phyloP scores from a whole-genome alignment of 179 eudicot genomes.

The Silene vulgaris region DNA sequence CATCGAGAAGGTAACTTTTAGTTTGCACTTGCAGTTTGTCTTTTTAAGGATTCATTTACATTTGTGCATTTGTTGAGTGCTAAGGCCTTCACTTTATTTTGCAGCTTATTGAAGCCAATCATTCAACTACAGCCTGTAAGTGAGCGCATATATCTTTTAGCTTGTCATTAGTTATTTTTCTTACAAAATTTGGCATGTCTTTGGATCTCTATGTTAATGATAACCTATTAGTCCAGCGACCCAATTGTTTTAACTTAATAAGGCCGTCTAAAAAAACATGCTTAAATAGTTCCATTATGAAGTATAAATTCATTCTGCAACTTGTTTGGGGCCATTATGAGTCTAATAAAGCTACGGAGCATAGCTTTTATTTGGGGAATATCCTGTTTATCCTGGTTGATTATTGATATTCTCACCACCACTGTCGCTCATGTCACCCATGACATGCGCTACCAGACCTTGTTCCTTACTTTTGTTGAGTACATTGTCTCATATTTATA shows the following conservation, averaged over 20 bases:
- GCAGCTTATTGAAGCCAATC: constrained; percentile 45
- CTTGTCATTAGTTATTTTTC: background rate
- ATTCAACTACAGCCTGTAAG: constrained; percentile 47
- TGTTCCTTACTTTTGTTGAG: background rate
- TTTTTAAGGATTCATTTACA: background rate
- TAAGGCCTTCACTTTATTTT: constrained; percentile 20
- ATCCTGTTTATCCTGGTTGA: background rate
- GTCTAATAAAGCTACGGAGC: background rate
- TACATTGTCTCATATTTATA: background rate
- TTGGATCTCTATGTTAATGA: background rate
- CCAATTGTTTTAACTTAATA: constrained; percentile 8
- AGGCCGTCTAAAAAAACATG: constrained; percentile 1
- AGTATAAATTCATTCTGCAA: background rate
- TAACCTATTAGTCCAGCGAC: constrained; percentile 5
- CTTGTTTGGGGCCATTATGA: constrained; percentile 9
- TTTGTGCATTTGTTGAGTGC: constrained; percentile 5
- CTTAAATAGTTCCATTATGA: constrained; percentile 11
- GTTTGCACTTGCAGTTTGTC: constrained; percentile 12
- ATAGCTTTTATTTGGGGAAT: background rate
- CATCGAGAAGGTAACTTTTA: constrained; percentile 40
- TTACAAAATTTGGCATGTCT: background rate
- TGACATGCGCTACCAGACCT: background rate
- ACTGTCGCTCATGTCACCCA: background rate
- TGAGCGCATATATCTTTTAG: constrained; percentile 14
- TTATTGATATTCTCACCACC: background rate